Evolutionary conservation across 2,329 filamentous ascomycete species (phyloP), one percentile per base, ranked within the genome.

Genomic region (Pseudocercospora vitis): DNA sequence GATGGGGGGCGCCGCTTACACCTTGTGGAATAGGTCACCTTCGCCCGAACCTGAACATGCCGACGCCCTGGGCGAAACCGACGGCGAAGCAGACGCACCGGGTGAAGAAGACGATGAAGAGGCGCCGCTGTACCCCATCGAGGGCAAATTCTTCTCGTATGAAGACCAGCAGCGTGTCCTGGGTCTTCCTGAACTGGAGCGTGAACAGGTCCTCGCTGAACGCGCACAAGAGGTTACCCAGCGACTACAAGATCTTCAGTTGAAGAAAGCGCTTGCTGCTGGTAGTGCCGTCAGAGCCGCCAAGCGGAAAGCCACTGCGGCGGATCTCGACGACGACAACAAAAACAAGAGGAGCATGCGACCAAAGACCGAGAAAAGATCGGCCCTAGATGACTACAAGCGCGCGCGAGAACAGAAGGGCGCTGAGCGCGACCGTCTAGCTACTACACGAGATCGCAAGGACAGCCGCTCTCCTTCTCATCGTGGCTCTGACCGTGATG

Each of bases 51-150:
- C 90, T 4, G 81, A 88, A 48, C 82, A 86, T 65, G 95, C 91
- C 8, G 91, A 86, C 18, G 87, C 89, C 18, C 95, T 96, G 90
- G 90, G 92, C 56, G 89, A 94, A 70, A 94, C 88, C n/a, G 87
- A 89, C 59, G 83, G 81, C 19, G 85, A 88, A 16, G 56, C 56
- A 31, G 66, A 68, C 26, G 64, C 57, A 45, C 62, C 55, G 50
- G 63, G 28, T 56, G 60, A 51, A 39, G 58, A 58, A 12, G 60
- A 59, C 12, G 60, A 61, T 21, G 78, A 85, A 52, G 80, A 82
- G 50, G 81, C 86, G 66, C 77, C 87, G 71, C 65, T 84, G 52
- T 94, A 95, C 68, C 91, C 92, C 0, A 81, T 96, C 58, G 94
- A 99, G 61, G 91, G 92, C 63, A 85, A 94, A 66, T 88, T 83